Evolutionary conservation across 208 protist species (phyloP), one percentile per base, ranked within the genome.

Genomic region (Phytomonas serpens): DNA sequence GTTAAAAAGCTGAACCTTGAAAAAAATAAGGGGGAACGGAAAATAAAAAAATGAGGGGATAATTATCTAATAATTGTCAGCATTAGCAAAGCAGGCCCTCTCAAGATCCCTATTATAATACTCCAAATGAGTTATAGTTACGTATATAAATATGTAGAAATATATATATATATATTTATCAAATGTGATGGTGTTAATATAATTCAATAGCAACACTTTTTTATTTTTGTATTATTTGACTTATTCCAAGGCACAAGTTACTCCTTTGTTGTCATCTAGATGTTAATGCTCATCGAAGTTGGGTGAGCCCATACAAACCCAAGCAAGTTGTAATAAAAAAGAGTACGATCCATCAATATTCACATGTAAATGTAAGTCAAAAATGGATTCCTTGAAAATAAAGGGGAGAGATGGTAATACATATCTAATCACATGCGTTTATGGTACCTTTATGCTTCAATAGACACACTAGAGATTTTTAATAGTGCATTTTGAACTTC

Each of bases 1-100:
- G 27, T 68, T 37, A 37, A 68, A 68, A 68, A 40, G 37, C 37
- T 40, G 11, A 40, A 31, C 14, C 10, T 71, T 67, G 4, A 13
- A 36, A 14, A 72, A 66, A 77, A 29, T 61, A 42, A 69, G 71
- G 19, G 40, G 37, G 40, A 63, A 77, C 29, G 37, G 57, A 70
- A 64, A 61, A 72, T 37, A 72, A 67, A 31, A 37, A 63, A 30
- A n/a, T n/a, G 47, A 9, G 47, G 64, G 40, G 7, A 69, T 32
- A 69, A 13, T 34, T 30, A 69, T 29, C 37, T 16, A 40, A 40
- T 13, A 40, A 40, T 40, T 40, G 4, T 40, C 37, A 40, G 11
- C 37, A 40, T 40, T 11, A 40, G 7, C 4, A 40, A 40, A 40
- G 7, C 7, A 40, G 37, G 37, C 7, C 37, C 37, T 40, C 37